Evolutionary conservation across 148 eudicot genomes (phyloP), one percentile per base, ranked within the genome.

Genomic region (Chenopodium quinoa): DNA sequence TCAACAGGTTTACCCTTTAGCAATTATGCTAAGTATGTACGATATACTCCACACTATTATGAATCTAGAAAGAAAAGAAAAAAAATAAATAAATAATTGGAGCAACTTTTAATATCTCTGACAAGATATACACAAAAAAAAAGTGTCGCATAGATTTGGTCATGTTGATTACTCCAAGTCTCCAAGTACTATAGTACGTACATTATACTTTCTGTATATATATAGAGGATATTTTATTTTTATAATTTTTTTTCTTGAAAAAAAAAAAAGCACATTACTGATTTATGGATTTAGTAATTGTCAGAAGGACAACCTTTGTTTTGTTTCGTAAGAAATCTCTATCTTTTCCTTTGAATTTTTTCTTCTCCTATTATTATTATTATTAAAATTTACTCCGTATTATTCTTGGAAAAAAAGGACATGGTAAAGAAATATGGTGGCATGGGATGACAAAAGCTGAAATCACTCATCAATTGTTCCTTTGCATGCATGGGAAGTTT

Each of bases 381-480:
- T 62, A 48, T 48, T 48, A 10, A 9, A 9, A 48, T 9, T 10
- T 58, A 27, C 29, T 27, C 29, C 29, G 29, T 27, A 17, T 71
- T 72, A n/a, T 46, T 20, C 4, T 68, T 29, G 13, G 2, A 31
- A 46, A 48, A 71, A 11, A 71, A 27, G 48, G 29, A 44, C 46
- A 78, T 67, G 66, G 73, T 60, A 31, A 16, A 32, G 65, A 37
- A 25, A 54, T 9, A 64, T 29, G 62, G 71, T 20, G 47, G 71
- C 75, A 52, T 79, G 71, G 48, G 27, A 52, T 73, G 64, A 79
- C 78, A 78, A 37, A 63, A 23, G 77, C 65, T 78, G 77, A 83
- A 82, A 73, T 72, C 70, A 83, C 85, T 83, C 85, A 83, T 83
- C 85, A 83, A 81, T 83, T 83, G 78, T 79, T 78, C 78, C 66